Evolutionary conservation across 192 early-diverging fungal genomes (phyloP).

Genomic region (Umbelopsis sp.): DNA sequence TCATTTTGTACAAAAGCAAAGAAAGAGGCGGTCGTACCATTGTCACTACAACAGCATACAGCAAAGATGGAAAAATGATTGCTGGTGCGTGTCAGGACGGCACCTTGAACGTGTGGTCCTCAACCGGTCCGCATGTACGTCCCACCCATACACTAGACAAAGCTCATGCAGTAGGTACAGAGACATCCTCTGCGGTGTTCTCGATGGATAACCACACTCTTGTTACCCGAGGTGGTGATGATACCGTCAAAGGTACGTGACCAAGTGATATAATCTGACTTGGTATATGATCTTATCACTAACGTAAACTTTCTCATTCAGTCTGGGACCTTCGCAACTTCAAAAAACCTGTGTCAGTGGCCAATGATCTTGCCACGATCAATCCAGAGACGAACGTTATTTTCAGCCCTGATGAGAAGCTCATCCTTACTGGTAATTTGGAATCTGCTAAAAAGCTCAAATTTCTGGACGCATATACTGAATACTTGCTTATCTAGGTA

Average conservation of each 20-base stretch:
- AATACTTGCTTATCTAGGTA: constrained; percentile 36
- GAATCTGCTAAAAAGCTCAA: background rate
- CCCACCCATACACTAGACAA: constrained; percentile 62
- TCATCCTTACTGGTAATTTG: constrained; percentile 71
- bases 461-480: background rate
- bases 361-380: constrained; percentile 58
- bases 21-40: constrained; percentile 68
- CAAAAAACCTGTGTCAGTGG: constrained; percentile 62
- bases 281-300: too few species aligned
- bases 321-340: constrained; percentile 91
- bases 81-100: constrained; percentile 79
- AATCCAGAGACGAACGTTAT: constrained; percentile 80
- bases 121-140: constrained; percentile 61
- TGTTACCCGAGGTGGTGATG: constrained; percentile 81
- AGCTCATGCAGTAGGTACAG: constrained; percentile 70
- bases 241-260: constrained; percentile 75
- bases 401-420: constrained; percentile 80
- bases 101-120: constrained; percentile 74
- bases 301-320: background rate
- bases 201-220: constrained; percentile 67
- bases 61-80: constrained; percentile 70
- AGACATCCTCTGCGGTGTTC: constrained; percentile 72
- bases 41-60: constrained; percentile 74
- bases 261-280: background rate
- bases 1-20: constrained; percentile 77